A percentile compares a stretch with the other conserved stretches of the same genome.
phyloP scores from a whole-genome alignment of 192 early-diverging fungal species.

The Coemansia sp. region DNA sequence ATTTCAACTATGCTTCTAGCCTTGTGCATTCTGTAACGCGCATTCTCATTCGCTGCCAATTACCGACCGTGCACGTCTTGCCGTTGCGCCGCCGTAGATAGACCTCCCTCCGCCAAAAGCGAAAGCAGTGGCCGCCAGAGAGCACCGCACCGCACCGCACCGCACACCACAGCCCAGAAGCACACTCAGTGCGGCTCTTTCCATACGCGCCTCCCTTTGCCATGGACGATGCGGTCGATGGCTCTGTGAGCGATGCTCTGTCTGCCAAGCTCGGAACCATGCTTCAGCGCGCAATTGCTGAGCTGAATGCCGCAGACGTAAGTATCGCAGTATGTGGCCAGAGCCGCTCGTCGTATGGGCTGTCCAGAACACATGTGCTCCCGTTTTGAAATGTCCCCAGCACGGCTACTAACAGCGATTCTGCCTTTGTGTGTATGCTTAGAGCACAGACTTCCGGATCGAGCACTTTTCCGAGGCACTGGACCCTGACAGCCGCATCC shows the following conservation, averaged over 20 bases:
- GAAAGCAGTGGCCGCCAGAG: too few species aligned
- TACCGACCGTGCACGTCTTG: background rate
- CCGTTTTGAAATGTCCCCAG: too few species aligned
- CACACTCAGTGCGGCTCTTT: too few species aligned
- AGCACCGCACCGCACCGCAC: too few species aligned
- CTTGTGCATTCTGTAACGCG: background rate
- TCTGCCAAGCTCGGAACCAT: constrained; percentile 19
- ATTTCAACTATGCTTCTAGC: background rate
- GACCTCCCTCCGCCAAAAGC: background rate
- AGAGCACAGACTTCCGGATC: constrained; percentile 33
- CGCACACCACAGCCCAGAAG: too few species aligned
- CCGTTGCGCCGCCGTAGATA: background rate
- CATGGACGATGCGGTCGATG: constrained; percentile 12
- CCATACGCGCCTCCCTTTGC: background rate
- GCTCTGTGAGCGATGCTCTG: constrained; percentile 16
- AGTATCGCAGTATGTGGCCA: background rate
- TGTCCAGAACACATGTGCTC: too few species aligned
- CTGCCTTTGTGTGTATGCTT: background rate
- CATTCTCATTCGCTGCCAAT: background rate
- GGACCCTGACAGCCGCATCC: constrained; percentile 29
- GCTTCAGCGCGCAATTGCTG: constrained; percentile 27
- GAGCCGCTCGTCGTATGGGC: too few species aligned
- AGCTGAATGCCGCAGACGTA: constrained; percentile 33
- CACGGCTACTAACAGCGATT: background rate
- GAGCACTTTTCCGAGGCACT: constrained; percentile 36